phyloP scores from a whole-genome alignment of 75 land plant genomes.

The Pinus albicaulis region DNA sequence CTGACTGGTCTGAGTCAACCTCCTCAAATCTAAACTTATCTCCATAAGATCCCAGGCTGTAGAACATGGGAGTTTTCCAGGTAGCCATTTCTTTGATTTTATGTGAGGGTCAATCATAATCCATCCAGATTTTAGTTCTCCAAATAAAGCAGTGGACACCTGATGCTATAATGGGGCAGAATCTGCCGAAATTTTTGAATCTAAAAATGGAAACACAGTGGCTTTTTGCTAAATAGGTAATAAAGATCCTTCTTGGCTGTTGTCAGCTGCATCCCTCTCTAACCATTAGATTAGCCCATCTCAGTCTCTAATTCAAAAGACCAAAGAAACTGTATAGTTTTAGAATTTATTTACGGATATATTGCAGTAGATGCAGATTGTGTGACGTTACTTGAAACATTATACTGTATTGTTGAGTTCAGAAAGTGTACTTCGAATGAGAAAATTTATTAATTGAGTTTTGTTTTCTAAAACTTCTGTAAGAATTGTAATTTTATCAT shows the following conservation, averaged over 20 bases:
- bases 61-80: neutral
- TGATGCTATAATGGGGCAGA: neutral
- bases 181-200: neutral
- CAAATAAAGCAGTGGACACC: neutral
- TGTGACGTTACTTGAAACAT: neutral
- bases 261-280: neutral
- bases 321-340: neutral
- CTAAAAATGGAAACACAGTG: neutral
- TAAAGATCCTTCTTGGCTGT: neutral
- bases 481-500: too few species aligned
- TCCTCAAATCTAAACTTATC: too few species aligned
- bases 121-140: neutral
- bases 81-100: neutral
- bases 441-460: too few species aligned
- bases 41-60: too few species aligned
- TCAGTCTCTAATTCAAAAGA: neutral
- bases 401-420: neutral
- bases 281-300: neutral
- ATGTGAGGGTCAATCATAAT: neutral
- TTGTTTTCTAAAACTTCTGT: too few species aligned
- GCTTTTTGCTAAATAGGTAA: too few species aligned
- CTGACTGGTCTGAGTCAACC: too few species aligned
- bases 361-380: too few species aligned
- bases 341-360: neutral
- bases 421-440: neutral